These are phyloP conservation scores for Sanghuangporus weigelae DNA, from an alignment of 1,284 basidiomycete species.

Conservation along the genomic window DNA sequence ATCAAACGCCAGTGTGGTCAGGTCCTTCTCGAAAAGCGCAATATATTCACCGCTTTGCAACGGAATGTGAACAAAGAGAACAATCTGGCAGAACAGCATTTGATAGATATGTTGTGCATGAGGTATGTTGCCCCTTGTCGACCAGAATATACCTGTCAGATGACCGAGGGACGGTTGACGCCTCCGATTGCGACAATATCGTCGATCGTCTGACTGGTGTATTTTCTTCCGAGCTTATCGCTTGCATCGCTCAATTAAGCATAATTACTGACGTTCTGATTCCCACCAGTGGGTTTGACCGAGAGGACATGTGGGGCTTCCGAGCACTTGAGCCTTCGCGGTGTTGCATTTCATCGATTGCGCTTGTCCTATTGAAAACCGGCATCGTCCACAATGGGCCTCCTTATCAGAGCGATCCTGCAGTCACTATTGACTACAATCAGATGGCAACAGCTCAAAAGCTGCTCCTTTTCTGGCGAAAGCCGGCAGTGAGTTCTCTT, in stretches of 20 bases:
- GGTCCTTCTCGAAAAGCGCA: slow-evolving; percentile 82
- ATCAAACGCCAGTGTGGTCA: slow-evolving; percentile 83
- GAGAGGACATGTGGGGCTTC: slow-evolving; percentile 97
- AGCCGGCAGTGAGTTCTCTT: slow-evolving; percentile 78
- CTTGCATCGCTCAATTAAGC: neutral
- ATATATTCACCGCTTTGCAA: slow-evolving; percentile 97
- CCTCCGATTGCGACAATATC: neutral
- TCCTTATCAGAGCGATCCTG: slow-evolving; percentile 48
- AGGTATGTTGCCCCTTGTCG: slow-evolving; percentile 50
- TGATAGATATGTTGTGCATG: slow-evolving; percentile 99
- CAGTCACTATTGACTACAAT: slow-evolving; percentile 77
- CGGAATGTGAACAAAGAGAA: slow-evolving; percentile 99
- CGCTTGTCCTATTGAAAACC: slow-evolving; percentile 95
- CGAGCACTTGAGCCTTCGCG: slow-evolving; percentile 91
- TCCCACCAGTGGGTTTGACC: slow-evolving; percentile 81
- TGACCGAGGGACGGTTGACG: too few relatives aligned
- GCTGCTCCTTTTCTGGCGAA: slow-evolving; percentile 96
- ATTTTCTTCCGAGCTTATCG: neutral
- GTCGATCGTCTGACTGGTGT: neutral
- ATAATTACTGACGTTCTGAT: slow-evolving; percentile 1
- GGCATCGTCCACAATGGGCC: slow-evolving; percentile 76
- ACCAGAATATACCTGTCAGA: slow-evolving; percentile 10
- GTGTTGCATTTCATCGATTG: slow-evolving; percentile 97
- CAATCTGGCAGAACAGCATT: slow-evolving; percentile 96
- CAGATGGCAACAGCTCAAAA: slow-evolving; percentile 99